Percentiles rank a stretch among this genome's conserved stretches.
Evolutionary conservation across 2,329 filamentous ascomycete genomes (phyloP).

Genomic region (Cordyceps fumosorosea): DNA sequence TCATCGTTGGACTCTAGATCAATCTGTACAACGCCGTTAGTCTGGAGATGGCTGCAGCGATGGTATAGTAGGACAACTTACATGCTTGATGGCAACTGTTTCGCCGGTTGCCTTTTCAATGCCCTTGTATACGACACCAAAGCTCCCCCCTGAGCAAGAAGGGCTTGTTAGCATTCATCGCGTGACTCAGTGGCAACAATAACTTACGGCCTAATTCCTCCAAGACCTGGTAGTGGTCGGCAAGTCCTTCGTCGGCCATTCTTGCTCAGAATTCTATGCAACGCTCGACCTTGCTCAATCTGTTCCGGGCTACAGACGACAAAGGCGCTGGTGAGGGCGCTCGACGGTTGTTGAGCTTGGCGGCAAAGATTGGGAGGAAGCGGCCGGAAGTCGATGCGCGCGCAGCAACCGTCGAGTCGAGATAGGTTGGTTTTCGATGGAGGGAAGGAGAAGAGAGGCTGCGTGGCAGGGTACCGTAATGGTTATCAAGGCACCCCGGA

Average conservation of each 20-base stretch:
- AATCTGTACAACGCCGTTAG: conserved; percentile 53
- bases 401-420: conserved; percentile 8
- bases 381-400: conserved; percentile 6
- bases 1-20: conserved; percentile 98
- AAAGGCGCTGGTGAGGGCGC: background rate
- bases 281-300: conserved; percentile 1
- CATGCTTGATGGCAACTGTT: conserved; percentile 94
- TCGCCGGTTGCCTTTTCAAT: conserved; percentile 87
- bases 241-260: conserved; percentile 61
- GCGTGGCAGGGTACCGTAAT: conserved; percentile 11
- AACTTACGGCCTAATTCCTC: conserved; percentile 90
- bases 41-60: background rate
- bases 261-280: conserved; percentile 19
- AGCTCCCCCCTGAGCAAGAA: conserved; percentile 13
- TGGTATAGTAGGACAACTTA: conserved; percentile 38
- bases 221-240: conserved; percentile 85
- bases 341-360: conserved; percentile 11
- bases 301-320: background rate
- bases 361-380: conserved; percentile 5
- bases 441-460: background rate
- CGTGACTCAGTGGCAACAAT: background rate
- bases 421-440: background rate
- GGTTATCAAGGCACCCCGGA: conserved; percentile 14
- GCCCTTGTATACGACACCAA: conserved; percentile 89
- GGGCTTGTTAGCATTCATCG: conserved; percentile 1